Evolutionary conservation across 2,329 filamentous ascomycete species (phyloP).

Genomic region (Cytospora schulzeri): DNA sequence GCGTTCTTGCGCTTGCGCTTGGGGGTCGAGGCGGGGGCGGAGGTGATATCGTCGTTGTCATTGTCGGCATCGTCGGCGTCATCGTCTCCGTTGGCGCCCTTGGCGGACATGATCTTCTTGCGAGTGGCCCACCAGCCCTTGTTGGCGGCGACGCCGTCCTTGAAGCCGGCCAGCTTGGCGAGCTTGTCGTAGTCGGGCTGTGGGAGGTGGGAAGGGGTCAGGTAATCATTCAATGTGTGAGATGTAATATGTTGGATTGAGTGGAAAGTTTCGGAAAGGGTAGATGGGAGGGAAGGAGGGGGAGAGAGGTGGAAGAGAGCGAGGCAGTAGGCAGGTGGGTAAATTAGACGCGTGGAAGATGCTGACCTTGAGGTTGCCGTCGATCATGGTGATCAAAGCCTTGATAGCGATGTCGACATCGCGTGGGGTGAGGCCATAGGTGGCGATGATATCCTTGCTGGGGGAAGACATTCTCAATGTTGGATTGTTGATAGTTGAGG

Average conservation of each 20-base stretch:
- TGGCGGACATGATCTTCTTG: not conserved
- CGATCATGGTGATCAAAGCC: not conserved
- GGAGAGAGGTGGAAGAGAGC: not conserved
- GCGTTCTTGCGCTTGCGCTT: not conserved
- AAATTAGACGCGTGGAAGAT: not conserved
- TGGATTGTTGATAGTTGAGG: not conserved
- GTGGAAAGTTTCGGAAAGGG: not conserved
- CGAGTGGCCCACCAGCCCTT: not conserved
- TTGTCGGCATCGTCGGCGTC: not conserved
- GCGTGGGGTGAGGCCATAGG: conserved; percentile 5
- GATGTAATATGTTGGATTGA: too few relatives aligned
- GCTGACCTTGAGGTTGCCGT: conserved; percentile 5
- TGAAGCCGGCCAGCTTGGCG: not conserved
- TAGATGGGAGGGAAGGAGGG: not conserved
- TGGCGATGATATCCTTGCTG: not conserved
- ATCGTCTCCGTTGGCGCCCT: not conserved
- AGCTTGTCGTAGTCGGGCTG: conserved; percentile 13
- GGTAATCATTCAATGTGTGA: not conserved
- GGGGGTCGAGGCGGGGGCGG: not conserved
- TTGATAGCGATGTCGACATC: conserved; percentile 10
- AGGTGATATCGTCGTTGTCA: not conserved
- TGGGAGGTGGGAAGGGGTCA: not conserved
- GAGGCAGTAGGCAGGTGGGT: not conserved
- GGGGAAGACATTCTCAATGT: conserved; percentile 10
- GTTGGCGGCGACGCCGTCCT: not conserved